A percentile compares a stretch with the other conserved stretches of the same genome.
These are phyloP conservation scores for Tetracentron sinense DNA, from an alignment of 164 flowering plant species.

Conservation along the genomic window DNA sequence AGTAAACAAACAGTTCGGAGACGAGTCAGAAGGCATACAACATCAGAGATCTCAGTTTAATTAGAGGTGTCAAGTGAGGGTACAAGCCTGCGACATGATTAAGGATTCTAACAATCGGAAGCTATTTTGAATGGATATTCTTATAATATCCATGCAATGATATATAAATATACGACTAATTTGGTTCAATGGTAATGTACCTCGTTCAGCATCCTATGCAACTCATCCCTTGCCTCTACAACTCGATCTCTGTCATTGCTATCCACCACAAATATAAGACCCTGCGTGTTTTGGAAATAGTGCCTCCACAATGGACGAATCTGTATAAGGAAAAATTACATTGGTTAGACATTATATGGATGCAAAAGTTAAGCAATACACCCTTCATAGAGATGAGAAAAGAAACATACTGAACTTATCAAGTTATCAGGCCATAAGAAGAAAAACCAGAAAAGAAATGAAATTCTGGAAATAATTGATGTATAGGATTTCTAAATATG, in stretches of 20 bases:
- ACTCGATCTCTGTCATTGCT: constrained; percentile 97
- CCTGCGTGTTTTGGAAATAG: constrained; percentile 96
- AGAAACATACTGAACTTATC: background rate
- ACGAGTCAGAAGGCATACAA: background rate
- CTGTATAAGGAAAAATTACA: constrained; percentile 31
- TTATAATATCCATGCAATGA: too few relatives aligned
- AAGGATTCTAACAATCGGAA: too few relatives aligned
- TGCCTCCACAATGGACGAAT: constrained; percentile 99
- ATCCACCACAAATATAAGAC: constrained; percentile 94
- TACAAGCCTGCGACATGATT: background rate
- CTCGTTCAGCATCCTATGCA: constrained; percentile 98
- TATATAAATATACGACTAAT: background rate
- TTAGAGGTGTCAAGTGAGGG: background rate
- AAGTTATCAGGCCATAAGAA: background rate
- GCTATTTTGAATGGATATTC: background rate
- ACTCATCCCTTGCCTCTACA: constrained; percentile 94
- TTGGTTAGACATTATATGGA: background rate
- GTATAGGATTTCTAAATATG: too few relatives aligned
- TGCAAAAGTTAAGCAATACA: background rate
- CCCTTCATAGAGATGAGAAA: background rate
- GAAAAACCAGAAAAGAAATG: too few relatives aligned
- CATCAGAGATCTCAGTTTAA: background rate
- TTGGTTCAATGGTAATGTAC: constrained; percentile 24
- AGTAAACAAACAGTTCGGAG: background rate
- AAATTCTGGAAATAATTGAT: too few relatives aligned